phyloP scores from a whole-genome alignment of 345 rosid genomes.

The Gossypium mustelinum region DNA sequence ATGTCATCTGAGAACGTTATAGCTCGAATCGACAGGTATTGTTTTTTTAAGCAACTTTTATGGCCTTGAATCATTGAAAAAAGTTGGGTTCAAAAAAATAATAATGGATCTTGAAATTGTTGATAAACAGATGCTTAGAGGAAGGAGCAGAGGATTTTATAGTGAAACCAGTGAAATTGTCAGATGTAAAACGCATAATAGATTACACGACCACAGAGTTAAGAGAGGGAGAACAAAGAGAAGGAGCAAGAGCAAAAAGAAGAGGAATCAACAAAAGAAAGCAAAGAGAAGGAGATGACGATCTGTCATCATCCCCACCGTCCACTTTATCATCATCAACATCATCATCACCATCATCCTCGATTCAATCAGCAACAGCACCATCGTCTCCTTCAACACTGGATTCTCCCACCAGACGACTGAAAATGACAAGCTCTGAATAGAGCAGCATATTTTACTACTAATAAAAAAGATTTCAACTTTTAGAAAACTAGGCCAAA shows the following conservation, averaged over 20 bases:
- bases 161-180: constrained; percentile 83
- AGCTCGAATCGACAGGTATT: constrained; percentile 74
- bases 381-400: constrained; percentile 51
- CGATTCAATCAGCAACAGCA: constrained; percentile 15
- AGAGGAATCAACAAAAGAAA: constrained; percentile 55
- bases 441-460: neutral
- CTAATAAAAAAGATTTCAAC: neutral
- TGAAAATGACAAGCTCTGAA: constrained; percentile 30
- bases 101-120: neutral
- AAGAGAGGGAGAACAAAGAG: neutral
- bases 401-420: constrained; percentile 49
- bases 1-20: constrained; percentile 92
- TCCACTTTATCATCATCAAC: constrained; percentile 13
- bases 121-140: constrained; percentile 63
- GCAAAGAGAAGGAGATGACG: constrained; percentile 36
- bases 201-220: constrained; percentile 44
- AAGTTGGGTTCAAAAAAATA: neutral
- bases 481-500: neutral
- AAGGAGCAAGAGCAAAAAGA: too few species aligned
- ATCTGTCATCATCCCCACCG: constrained; percentile 25
- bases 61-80: too few species aligned
- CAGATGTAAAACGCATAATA: constrained; percentile 76
- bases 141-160: constrained; percentile 95
- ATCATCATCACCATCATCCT: neutral
- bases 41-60: too few species aligned